Evolutionary conservation across 139 green algal genomes (phyloP), one percentile per base, ranked within the genome.

Genomic region (Gonium pectorale): DNA sequence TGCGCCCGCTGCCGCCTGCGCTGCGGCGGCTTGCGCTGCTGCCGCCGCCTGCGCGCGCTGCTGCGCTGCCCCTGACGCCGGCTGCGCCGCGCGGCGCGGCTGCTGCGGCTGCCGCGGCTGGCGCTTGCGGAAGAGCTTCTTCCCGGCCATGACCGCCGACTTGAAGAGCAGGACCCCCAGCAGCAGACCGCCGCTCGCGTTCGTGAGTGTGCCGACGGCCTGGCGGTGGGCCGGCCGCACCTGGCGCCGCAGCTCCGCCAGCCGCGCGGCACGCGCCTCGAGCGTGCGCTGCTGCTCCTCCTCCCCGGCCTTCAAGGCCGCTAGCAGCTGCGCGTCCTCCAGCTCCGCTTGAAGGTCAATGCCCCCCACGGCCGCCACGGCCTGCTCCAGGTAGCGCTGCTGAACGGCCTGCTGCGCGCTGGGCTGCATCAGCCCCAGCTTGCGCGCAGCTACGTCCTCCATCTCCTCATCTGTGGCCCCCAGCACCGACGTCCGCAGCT

Each of bases 401-500:
- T 78, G 37, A 26, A 85, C 27, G 1, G 40, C 15, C 8, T 46
- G 52, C 19, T 74, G 75, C 11, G 66, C 37, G 66, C 74, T 80
- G 26, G 75, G 75, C 52, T 27, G 2, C 35, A 35, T 15, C 51
- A 89, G 40, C 7, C 75, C 67, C 37, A 89, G 43, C 60, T 77
- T 81, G 19, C 80, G 80, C 11, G 33, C 75, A 15, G 80, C 68
- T n/a, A 86, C 71, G 40, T 90, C 86, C 51, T 87, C 80, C 63
- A 63, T 56, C 13, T 87, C 80, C 64, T 90, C 86, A 27, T 90
- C 86, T 15, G 80, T 82, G 4, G 74, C 66, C 26, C 86, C 86
- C 15, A 81, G 49, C 26, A 66, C 71, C 5, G 51, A 56, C 13
- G 80, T 87, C 8, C 86, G 79, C 46, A 90, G 60, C 71, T 79